These are phyloP conservation scores for Gloeopeniophorella convolvens DNA, from an alignment of 768 basidiomycete genomes.

Conservation along the genomic window DNA sequence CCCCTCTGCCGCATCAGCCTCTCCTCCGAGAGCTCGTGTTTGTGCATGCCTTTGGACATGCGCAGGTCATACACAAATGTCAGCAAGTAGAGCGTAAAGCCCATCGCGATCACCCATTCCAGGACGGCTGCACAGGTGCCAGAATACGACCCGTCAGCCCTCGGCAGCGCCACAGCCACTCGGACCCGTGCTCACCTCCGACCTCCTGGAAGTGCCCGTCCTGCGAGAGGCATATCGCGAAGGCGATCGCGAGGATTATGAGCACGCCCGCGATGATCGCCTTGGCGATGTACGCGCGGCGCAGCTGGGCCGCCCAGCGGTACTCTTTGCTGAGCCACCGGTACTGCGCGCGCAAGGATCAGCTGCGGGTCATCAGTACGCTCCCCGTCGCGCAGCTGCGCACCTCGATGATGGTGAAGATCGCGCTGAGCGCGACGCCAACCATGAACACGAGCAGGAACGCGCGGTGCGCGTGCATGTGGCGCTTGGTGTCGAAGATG, in stretches of 20 bases:
- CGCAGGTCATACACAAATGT: conserved; percentile 71
- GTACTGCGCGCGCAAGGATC: conserved; percentile 37
- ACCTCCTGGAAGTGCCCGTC: conserved; percentile 36
- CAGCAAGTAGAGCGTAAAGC: conserved; percentile 66
- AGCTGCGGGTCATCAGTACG: background rate
- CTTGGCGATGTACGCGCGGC: conserved; percentile 53
- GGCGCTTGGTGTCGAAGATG: conserved; percentile 60
- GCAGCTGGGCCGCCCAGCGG: conserved; percentile 36
- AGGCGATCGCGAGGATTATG: conserved; percentile 56
- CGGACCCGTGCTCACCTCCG: conserved; percentile 37
- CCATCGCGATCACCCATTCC: conserved; percentile 70
- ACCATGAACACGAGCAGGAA: conserved; percentile 71
- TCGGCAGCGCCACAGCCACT: background rate
- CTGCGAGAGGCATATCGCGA: conserved; percentile 51
- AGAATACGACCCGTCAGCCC: too few relatives aligned
- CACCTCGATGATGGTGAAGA: conserved; percentile 70
- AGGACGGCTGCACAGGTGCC: conserved; percentile 59
- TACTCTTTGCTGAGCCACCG: conserved; percentile 61
- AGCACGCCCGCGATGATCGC: conserved; percentile 51
- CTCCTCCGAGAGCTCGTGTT: conserved; percentile 38
- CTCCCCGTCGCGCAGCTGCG: background rate
- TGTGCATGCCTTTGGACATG: conserved; percentile 45
- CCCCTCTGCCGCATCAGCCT: conserved; percentile 21
- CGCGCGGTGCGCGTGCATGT: conserved; percentile 42
- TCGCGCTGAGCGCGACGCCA: conserved; percentile 63